Evolutionary conservation across 352 stramenopile species (phyloP), one percentile per base, ranked within the genome.

Genomic region (Phytopythium montanum): DNA sequence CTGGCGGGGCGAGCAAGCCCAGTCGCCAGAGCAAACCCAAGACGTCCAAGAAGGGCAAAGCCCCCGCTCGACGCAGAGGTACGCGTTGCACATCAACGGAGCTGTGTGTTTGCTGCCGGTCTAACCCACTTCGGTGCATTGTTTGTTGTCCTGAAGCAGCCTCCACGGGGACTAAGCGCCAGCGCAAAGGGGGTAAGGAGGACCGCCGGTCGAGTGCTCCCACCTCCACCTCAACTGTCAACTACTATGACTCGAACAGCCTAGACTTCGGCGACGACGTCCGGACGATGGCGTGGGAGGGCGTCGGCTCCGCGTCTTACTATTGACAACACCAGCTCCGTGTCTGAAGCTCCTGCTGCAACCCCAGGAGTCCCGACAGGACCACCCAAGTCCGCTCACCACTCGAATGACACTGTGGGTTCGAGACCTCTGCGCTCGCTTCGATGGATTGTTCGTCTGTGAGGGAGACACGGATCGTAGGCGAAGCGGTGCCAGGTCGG

Each of bases 241-340:
- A 86, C 42, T 69, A 91, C 54, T 91, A 91, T 49, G 68, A 88
- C 54, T 76, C 65, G 21, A 56, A 52, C 7, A 54, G 46, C n/a
- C 68, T 54, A 21, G 75, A 87, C 28, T 57, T 88, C 59, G 79
- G 76, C 29, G 75, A 85, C 28, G 75, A 78, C 31, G 46, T 89
- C 16, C 76, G 69, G 48, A 89, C 75, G 18, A 85, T 91, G 81
- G 70, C 79, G 29, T 91, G 81, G 81, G 81, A 91, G 62, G 81
- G 81, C 23, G 52, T 89, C 16, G 81, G 81, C 31, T 88, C 77
- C 19, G 79, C 81, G 1, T 76, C 75, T 5, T 91, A 91, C 56
- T 72, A 62, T 46, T 88, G 75, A 78, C 25, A 36, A 31, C 21
- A 0, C 18, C 44, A 50, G 14, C 3, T 46, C 39, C 13, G 25